These are phyloP conservation scores for Abrus precatorius DNA, from an alignment of 306 rosid species.

Conservation along the genomic window DNA sequence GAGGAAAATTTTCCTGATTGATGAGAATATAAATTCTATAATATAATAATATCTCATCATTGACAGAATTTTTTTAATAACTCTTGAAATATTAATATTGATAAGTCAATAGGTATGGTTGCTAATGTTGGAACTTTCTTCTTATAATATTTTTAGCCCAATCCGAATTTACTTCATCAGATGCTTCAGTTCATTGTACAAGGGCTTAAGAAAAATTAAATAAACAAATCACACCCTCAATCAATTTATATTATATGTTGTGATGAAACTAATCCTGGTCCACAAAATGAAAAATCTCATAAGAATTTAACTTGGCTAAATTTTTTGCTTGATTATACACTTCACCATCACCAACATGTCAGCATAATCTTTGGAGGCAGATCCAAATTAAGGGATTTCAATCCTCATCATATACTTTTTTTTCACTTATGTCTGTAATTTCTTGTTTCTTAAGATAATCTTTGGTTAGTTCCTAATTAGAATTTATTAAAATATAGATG, in stretches of 20 bases:
- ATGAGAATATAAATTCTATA: neutral
- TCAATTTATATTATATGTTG: neutral
- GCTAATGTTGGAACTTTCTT: neutral
- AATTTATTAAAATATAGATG: constrained; percentile 15
- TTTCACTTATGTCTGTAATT: neutral
- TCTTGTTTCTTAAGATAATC: constrained; percentile 26
- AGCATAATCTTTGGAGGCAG: constrained; percentile 20
- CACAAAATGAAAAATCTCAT: neutral
- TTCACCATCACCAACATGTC: constrained; percentile 30
- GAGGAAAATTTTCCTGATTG: neutral
- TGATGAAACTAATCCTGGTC: neutral
- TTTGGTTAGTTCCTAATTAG: neutral
- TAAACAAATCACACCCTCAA: too few species aligned
- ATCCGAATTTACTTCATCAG: neutral
- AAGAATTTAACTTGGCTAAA: neutral
- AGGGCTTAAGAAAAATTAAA: too few species aligned
- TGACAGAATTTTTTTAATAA: too few species aligned
- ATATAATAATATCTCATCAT: too few species aligned
- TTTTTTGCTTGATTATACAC: neutral
- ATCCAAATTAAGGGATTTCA: neutral
- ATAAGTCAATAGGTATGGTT: neutral
- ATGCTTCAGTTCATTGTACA: neutral
- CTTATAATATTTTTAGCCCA: too few species aligned
- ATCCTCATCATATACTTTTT: neutral
- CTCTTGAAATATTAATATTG: neutral